These are phyloP conservation scores for Pisolithus thermaeus DNA, from an alignment of 1,284 basidiomycete species.

Conservation along the genomic window DNA sequence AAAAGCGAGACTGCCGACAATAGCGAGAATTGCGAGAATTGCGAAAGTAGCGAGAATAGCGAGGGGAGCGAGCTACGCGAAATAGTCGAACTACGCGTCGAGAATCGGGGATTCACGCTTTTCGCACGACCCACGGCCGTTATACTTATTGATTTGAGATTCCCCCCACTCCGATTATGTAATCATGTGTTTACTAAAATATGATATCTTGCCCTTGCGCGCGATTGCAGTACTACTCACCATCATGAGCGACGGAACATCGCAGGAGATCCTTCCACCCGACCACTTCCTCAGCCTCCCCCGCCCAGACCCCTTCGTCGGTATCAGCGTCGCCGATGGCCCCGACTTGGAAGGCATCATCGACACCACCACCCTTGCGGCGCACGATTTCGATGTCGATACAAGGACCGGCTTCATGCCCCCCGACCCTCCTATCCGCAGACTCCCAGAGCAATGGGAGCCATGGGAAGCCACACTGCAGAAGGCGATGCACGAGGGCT, in stretches of 20 bases:
- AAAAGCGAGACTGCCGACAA: too few species aligned
- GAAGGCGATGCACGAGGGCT: constrained; percentile 40
- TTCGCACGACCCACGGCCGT: too few species aligned
- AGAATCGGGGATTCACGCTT: too few species aligned
- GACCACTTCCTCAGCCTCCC: constrained; percentile 65
- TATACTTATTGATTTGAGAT: too few species aligned
- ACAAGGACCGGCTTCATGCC: constrained; percentile 92
- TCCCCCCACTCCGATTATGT: too few species aligned
- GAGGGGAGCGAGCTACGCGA: too few species aligned
- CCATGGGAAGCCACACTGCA: constrained; percentile 66
- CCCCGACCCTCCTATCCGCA: constrained; percentile 63
- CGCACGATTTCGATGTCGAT: constrained; percentile 94
- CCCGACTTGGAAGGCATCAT: constrained; percentile 34
- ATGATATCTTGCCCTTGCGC: too few species aligned
- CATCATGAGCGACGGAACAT: not conserved
- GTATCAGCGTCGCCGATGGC: constrained; percentile 6
- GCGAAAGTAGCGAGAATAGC: too few species aligned
- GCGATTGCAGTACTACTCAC: too few species aligned
- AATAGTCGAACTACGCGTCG: too few species aligned
- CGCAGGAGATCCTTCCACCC: constrained; percentile 31
- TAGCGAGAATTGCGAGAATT: too few species aligned
- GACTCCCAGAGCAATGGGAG: constrained; percentile 59
- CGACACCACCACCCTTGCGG: constrained; percentile 85
- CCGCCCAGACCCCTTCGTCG: constrained; percentile 43
- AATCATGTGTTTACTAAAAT: too few species aligned